Percentiles rank a stretch among this genome's conserved stretches.
phyloP scores from a whole-genome alignment of 805 yeast genomes.

The Barnettozyma pratensis region DNA sequence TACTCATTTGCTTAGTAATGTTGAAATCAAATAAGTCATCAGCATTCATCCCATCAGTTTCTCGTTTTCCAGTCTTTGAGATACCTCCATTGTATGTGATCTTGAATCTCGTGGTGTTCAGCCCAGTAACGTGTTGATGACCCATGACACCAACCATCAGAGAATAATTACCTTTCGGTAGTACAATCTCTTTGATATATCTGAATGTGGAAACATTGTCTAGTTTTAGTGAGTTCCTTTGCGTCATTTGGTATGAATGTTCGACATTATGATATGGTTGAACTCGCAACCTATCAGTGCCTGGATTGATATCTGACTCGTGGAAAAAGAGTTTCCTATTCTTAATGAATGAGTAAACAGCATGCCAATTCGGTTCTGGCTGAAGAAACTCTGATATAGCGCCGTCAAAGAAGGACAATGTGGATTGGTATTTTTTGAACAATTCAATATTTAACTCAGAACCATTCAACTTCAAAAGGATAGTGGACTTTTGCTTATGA shows the following conservation, averaged over 20 bases:
- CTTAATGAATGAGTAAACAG: constrained; percentile 44
- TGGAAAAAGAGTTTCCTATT: constrained; percentile 48
- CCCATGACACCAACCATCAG: constrained; percentile 16
- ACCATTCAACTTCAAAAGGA: constrained; percentile 7
- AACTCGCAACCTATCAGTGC: constrained; percentile 29
- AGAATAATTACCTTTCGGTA: constrained; percentile 19
- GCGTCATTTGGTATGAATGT: not conserved
- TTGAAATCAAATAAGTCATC: not conserved
- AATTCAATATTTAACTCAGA: not conserved
- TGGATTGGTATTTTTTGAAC: constrained; percentile 1
- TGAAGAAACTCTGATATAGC: constrained; percentile 30
- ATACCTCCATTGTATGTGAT: constrained; percentile 17
- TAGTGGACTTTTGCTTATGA: constrained; percentile 34
- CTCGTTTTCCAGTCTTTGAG: not conserved
- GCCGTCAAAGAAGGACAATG: constrained; percentile 30
- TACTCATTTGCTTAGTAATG: constrained; percentile 18
- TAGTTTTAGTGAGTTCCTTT: constrained; percentile 1
- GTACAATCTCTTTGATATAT: constrained; percentile 4
- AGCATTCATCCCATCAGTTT: not conserved
- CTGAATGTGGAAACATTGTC: constrained; percentile 9
- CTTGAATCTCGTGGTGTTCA: constrained; percentile 55
- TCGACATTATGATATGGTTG: constrained; percentile 12
- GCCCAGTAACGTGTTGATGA: constrained; percentile 28
- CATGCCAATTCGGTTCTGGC: constrained; percentile 37
- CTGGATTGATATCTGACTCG: constrained; percentile 23